Conservation (phyloP, 495 filamentous ascomycete species). For the Cenococcum geophilum region DNA sequence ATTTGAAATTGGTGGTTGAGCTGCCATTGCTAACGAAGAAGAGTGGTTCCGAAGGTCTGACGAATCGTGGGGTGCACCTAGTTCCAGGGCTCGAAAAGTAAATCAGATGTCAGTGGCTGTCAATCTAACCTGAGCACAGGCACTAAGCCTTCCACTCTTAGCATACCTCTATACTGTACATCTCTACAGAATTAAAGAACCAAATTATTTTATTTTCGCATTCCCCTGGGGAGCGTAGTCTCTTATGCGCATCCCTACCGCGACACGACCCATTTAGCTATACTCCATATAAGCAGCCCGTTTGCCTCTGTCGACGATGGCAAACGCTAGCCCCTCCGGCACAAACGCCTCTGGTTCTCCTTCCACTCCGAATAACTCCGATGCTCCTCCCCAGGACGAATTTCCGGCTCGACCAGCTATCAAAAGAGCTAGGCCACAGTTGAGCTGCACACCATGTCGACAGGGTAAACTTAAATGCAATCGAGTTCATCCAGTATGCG, state of each 20-base stretch:
- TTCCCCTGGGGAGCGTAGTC: no score
- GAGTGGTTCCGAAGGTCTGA: background rate
- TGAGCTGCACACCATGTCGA: conserved; percentile 36
- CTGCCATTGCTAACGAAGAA: conserved; percentile 4
- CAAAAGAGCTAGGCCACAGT: conserved; percentile 36
- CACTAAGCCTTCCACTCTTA: no score
- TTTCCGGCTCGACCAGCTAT: conserved; percentile 19
- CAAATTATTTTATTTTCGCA: no score
- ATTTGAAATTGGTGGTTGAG: background rate
- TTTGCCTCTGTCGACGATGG: background rate
- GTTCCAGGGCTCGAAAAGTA: background rate
- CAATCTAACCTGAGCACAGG: background rate
- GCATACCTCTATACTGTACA: background rate
- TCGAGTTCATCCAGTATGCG: conserved; percentile 35
- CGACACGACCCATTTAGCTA: no score
- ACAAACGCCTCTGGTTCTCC: background rate
- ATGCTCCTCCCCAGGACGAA: conserved; percentile 5
- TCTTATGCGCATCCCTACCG: no score
- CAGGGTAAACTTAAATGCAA: conserved; percentile 40
- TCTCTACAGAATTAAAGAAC: no score
- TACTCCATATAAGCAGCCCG: no score
- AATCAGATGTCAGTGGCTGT: no score
- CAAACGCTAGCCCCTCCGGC: conserved; percentile 9
- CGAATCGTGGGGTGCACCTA: background rate
- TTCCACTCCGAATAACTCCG: background rate